Evolutionary conservation across 2,329 filamentous ascomycete species (phyloP).

Genomic region (Sclerotinia nivalis): DNA sequence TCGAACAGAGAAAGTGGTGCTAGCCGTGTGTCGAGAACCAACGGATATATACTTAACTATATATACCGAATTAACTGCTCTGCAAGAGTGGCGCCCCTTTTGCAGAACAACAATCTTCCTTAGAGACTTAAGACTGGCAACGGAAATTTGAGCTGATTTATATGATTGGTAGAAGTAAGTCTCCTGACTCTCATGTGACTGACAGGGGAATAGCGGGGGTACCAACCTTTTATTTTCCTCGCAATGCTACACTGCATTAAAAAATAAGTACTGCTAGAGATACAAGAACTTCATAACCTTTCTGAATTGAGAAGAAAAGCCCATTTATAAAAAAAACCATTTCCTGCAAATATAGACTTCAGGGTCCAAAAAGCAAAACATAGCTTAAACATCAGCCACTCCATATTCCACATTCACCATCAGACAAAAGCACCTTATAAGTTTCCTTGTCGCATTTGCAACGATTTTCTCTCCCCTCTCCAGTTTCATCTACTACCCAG

Average conservation of each 20-base stretch:
- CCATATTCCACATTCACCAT: conserved; percentile 35
- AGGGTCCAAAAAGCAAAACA: background rate
- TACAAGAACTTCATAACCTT: background rate
- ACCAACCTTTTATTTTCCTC: background rate
- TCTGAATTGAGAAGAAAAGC: background rate
- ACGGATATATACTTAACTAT: background rate
- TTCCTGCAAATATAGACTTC: background rate
- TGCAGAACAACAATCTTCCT: background rate
- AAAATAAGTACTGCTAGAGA: background rate
- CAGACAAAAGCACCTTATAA: conserved; percentile 32
- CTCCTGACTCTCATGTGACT: background rate
- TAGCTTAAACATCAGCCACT: background rate
- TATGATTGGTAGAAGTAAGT: background rate
- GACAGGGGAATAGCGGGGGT: background rate
- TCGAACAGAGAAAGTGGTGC: background rate
- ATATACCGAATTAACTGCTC: background rate
- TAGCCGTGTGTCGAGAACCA: background rate
- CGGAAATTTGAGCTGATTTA: background rate
- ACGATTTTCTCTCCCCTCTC: conserved; percentile 35
- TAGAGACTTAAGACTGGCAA: background rate
- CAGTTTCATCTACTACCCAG: conserved; percentile 38
- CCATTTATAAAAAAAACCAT: background rate
- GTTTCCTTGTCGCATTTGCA: conserved; percentile 31
- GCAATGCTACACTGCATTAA: background rate
- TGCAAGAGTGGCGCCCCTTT: background rate